Evolutionary conservation across 2,329 filamentous ascomycete genomes (phyloP).

Genomic region (Zelopaecilomyces penicillatus): DNA sequence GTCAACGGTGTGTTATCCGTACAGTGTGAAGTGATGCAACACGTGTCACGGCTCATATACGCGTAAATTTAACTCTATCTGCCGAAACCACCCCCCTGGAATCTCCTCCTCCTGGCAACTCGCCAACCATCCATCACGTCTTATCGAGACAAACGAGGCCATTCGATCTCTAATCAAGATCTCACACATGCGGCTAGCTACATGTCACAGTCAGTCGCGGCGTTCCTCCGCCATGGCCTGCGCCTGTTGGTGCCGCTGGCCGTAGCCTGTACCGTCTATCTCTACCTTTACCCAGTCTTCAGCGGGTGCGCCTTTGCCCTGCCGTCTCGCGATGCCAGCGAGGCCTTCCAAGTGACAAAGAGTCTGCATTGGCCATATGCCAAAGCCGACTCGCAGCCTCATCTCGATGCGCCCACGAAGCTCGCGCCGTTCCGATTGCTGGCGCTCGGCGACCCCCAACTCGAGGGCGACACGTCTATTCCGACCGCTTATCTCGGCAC

Average conservation of each 20-base stretch:
- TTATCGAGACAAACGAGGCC: no score
- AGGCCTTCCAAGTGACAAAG: slow-evolving; percentile 28
- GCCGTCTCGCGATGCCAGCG: slow-evolving; percentile 27
- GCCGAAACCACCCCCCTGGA: no score
- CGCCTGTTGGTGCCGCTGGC: slow-evolving; percentile 52
- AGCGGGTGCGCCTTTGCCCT: slow-evolving; percentile 71
- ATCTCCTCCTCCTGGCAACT: no score
- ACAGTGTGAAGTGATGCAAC: no score
- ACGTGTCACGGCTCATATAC: no score
- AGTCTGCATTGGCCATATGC: slow-evolving; percentile 34
- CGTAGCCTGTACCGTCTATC: slow-evolving; percentile 61
- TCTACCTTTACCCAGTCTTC: slow-evolving; percentile 83
- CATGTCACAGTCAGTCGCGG: slow-evolving; percentile 40
- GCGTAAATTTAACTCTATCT: no score
- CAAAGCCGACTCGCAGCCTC: slow-evolving; percentile 13
- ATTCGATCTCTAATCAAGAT: not conserved
- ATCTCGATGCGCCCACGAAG: slow-evolving; percentile 15
- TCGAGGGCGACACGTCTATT: slow-evolving; percentile 85
- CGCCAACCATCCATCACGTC: no score
- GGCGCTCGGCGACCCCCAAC: slow-evolving; percentile 81
- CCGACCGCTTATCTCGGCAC: slow-evolving; percentile 46
- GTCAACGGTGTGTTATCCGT: no score
- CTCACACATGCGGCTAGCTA: slow-evolving; percentile 31
- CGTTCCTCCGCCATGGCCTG: slow-evolving; percentile 48
- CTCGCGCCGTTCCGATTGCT: slow-evolving; percentile 76